Evolutionary conservation across 495 filamentous ascomycete genomes (phyloP).

Genomic region (Cercophora newfieldiana): DNA sequence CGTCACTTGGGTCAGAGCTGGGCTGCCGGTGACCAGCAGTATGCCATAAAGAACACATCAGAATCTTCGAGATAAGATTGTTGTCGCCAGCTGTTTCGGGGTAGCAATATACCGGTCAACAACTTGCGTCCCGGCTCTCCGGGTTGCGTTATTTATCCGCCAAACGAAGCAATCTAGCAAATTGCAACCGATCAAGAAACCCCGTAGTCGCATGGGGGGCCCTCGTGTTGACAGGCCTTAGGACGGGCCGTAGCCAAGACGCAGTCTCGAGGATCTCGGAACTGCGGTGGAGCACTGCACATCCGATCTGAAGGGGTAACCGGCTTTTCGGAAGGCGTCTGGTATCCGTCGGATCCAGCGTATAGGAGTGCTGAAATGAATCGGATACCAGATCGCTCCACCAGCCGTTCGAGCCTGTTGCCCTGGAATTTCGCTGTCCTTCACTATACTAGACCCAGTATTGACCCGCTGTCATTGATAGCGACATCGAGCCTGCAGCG

Average conservation of each 20-base stretch:
- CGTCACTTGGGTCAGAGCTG: background rate
- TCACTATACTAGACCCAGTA: slow-evolving; percentile 10
- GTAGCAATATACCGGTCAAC: slow-evolving; percentile 24
- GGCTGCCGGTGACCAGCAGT: background rate
- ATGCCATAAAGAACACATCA: background rate
- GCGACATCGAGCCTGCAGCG: slow-evolving; percentile 11
- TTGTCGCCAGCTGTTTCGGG: slow-evolving; percentile 8
- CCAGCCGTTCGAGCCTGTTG: slow-evolving; percentile 5
- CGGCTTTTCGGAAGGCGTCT: slow-evolving; percentile 3
- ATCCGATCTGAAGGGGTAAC: slow-evolving; percentile 4
- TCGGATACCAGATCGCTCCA: slow-evolving; percentile 20
- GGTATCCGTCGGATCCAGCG: background rate
- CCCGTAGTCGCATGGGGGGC: slow-evolving; percentile 12
- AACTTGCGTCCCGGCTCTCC: slow-evolving; percentile 32
- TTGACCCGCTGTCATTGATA: slow-evolving; percentile 1
- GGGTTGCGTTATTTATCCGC: slow-evolving; percentile 30
- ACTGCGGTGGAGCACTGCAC: background rate
- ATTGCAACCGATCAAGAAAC: slow-evolving; percentile 14
- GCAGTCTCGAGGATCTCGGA: slow-evolving; percentile 7
- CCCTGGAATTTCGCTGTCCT: slow-evolving; percentile 5
- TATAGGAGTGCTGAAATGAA: slow-evolving; percentile 4
- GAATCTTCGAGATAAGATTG: slow-evolving; percentile 6
- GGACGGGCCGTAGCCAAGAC: slow-evolving; percentile 7
- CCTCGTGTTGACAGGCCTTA: slow-evolving; percentile 9
- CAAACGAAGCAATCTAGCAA: slow-evolving; percentile 19